A percentile compares a stretch with the other conserved stretches of the same genome.
phyloP scores from a whole-genome alignment of 179 eudicot genomes.

The Beta macrorhiza region DNA sequence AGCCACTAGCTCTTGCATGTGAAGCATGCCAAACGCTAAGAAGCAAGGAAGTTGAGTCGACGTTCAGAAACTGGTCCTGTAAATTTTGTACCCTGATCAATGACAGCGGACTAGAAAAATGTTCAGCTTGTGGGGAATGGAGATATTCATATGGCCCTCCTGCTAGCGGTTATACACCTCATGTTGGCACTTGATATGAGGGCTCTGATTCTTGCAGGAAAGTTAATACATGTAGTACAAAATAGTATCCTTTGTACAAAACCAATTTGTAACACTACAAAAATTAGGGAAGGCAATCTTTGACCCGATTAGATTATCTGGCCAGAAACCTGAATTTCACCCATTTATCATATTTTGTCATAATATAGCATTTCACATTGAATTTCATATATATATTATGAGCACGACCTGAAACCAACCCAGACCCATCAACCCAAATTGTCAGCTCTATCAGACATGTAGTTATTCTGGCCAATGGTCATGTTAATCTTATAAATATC shows the following conservation, averaged over 20 bases:
- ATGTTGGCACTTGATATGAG: conserved; percentile 44
- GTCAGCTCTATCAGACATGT: too few species aligned
- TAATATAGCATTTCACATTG: too few species aligned
- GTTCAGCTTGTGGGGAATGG: conserved; percentile 81
- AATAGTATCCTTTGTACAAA: background rate
- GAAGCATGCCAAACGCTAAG: conserved; percentile 64
- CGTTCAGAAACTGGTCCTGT: conserved; percentile 59
- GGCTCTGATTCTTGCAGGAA: background rate
- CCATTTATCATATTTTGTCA: too few species aligned
- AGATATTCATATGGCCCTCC: conserved; percentile 80
- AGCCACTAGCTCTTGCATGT: conserved; percentile 63
- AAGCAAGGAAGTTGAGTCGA: conserved; percentile 22
- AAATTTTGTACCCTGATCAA: conserved; percentile 76
- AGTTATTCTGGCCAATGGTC: background rate
- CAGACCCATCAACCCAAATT: too few species aligned
- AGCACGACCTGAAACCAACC: too few species aligned
- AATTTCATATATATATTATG: too few species aligned
- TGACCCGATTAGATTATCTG: too few species aligned
- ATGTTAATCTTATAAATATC: conserved; percentile 1
- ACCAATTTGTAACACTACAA: background rate
- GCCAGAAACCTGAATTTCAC: too few species aligned
- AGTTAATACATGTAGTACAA: background rate
- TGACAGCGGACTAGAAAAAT: conserved; percentile 41
- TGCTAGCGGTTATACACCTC: conserved; percentile 38
- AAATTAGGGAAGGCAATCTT: too few species aligned